These are phyloP conservation scores for Brassica hybrid DNA, from an alignment of 441 rosid species.

Conservation along the genomic window DNA sequence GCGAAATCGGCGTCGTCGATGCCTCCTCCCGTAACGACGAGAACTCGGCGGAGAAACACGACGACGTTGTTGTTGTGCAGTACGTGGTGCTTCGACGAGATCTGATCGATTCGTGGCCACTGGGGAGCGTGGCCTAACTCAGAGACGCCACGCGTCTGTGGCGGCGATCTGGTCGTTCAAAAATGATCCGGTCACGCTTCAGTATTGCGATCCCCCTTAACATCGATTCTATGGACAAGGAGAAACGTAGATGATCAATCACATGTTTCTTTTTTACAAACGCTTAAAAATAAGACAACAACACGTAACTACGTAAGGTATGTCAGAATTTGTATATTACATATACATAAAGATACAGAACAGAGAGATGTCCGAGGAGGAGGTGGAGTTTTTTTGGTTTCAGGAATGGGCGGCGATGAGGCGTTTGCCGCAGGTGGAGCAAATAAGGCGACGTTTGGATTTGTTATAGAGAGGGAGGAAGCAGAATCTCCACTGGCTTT, in stretches of 20 bases:
- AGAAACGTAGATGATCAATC: no score
- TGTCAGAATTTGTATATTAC: slow-evolving; percentile 11
- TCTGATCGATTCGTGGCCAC: slow-evolving; percentile 85
- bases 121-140: slow-evolving; percentile 92
- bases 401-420: slow-evolving; percentile 46
- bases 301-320: background rate
- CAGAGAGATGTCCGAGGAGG: background rate
- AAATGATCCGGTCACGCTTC: slow-evolving; percentile 67
- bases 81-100: slow-evolving; percentile 90
- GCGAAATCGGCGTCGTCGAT: slow-evolving; percentile 33
- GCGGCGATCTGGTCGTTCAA: slow-evolving; percentile 76
- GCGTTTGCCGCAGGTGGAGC: slow-evolving; percentile 66
- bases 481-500: slow-evolving; percentile 85
- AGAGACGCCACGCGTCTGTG: slow-evolving; percentile 93
- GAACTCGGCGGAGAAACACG: slow-evolving; percentile 39
- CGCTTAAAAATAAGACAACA: background rate
- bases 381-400: slow-evolving; percentile 3
- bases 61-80: slow-evolving; percentile 74
- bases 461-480: slow-evolving; percentile 70
- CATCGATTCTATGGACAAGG: no score
- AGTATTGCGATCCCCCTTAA: slow-evolving; percentile 83
- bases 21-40: slow-evolving; percentile 35
- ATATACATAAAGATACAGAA: background rate
- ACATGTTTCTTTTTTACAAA: background rate
- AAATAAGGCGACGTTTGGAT: slow-evolving; percentile 61